A percentile compares a stretch with the other conserved stretches of the same genome.
phyloP scores from a whole-genome alignment of 2,329 filamentous ascomycete species.

The Pyrenochaeta sp. region DNA sequence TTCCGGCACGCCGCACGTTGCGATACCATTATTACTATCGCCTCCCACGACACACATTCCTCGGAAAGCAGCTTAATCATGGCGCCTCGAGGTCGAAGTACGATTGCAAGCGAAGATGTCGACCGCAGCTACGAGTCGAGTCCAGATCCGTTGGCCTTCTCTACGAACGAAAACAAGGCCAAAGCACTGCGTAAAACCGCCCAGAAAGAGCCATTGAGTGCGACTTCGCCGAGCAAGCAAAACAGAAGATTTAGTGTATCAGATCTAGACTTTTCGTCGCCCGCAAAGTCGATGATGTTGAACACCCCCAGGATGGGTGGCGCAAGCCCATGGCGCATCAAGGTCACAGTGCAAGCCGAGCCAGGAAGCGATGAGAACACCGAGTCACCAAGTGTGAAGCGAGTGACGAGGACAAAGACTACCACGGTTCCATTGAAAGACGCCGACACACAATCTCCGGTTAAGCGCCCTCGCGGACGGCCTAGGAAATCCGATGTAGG shows the following conservation, averaged over 20 bases:
- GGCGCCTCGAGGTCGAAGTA: conserved; percentile 32
- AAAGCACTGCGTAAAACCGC: conserved; percentile 28
- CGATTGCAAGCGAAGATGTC: conserved; percentile 23
- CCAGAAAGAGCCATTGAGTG: conserved; percentile 32
- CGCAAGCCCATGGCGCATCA: conserved; percentile 59
- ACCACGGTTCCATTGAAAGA: conserved; percentile 55
- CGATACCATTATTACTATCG: conserved; percentile 22
- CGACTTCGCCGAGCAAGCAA: conserved; percentile 44
- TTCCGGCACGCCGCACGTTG: conserved; percentile 16
- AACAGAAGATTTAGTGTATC: conserved; percentile 23
- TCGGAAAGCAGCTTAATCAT: conserved; percentile 21
- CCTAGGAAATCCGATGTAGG: conserved; percentile 47
- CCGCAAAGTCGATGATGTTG: conserved; percentile 57
- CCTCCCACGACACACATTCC: conserved; percentile 19
- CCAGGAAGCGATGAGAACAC: conserved; percentile 47
- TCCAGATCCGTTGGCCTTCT: conserved; percentile 47
- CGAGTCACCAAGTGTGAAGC: conserved; percentile 40
- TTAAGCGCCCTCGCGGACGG: conserved; percentile 47
- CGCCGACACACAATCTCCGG: conserved; percentile 45
- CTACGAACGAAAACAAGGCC: conserved; percentile 33
- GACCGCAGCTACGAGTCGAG: conserved; percentile 44
- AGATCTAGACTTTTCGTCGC: conserved; percentile 42
- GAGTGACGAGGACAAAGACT: conserved; percentile 42
- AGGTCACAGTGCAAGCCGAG: conserved; percentile 60
- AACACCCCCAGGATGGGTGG: conserved; percentile 50